These are phyloP conservation scores for Hyphopichia burtonii DNA, from an alignment of 1,139 yeast species.

Conservation along the genomic window DNA sequence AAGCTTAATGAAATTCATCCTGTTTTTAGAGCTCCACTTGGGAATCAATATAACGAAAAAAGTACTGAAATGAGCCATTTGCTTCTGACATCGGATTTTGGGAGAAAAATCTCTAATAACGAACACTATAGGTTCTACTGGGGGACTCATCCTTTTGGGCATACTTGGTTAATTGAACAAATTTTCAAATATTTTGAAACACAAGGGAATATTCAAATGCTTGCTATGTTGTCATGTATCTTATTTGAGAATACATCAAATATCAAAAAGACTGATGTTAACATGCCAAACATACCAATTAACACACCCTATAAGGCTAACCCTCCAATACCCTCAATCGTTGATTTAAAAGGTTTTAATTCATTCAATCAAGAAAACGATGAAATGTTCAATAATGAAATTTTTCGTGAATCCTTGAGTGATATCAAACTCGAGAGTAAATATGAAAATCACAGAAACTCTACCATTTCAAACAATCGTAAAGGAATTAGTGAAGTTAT, in stretches of 20 bases:
- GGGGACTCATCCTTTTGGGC: conserved; percentile 84
- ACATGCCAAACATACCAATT: conserved; percentile 35
- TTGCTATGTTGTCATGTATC: conserved; percentile 84
- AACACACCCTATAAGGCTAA: conserved; percentile 46
- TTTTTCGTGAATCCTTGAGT: conserved; percentile 11
- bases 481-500: not conserved
- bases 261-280: conserved; percentile 12
- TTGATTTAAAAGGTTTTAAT: conserved; percentile 9
- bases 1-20: conserved; percentile 13
- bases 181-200: conserved; percentile 65
- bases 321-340: conserved; percentile 32
- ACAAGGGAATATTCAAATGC: conserved; percentile 76
- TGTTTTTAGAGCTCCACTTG: conserved; percentile 2
- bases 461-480: not conserved
- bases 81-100: conserved; percentile 14
- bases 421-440: conserved; percentile 9
- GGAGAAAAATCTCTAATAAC: conserved; percentile 13
- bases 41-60: conserved; percentile 6
- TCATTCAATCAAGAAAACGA: conserved; percentile 13
- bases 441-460: conserved; percentile 8
- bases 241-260: conserved; percentile 41
- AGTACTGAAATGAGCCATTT: conserved; percentile 18
- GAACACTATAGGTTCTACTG: conserved; percentile 50
- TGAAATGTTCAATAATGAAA: conserved; percentile 5
- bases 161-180: conserved; percentile 64